phyloP scores from a whole-genome alignment of 768 basidiomycete genomes.

The Dentipellis fragilis region DNA sequence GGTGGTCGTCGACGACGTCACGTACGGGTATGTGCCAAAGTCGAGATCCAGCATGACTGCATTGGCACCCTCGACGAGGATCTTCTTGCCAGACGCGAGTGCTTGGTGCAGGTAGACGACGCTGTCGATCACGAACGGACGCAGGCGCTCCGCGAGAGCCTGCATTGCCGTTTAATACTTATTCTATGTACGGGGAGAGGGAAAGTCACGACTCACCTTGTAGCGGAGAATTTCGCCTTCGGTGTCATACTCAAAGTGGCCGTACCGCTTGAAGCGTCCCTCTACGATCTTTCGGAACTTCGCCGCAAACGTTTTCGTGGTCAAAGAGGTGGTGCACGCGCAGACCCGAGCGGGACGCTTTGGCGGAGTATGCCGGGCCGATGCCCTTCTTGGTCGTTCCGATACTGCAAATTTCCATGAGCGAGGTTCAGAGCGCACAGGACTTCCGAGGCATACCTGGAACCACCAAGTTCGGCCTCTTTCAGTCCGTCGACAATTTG shows the following conservation, averaged over 20 bases:
- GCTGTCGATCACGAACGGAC: constrained; percentile 85
- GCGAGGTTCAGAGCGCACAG: not conserved
- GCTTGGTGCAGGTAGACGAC: constrained; percentile 79
- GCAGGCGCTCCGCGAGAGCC: constrained; percentile 75
- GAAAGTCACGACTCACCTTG: constrained; percentile 39
- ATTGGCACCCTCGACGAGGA: constrained; percentile 96
- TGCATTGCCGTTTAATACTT: constrained; percentile 19
- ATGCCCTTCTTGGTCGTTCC: constrained; percentile 98
- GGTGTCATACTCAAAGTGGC: constrained; percentile 96
- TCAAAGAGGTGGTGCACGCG: constrained; percentile 96
- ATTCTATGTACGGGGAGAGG: not conserved
- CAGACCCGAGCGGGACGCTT: constrained; percentile 92
- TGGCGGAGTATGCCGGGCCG: constrained; percentile 96
- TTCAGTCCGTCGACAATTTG: constrained; percentile 99
- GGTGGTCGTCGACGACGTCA: constrained; percentile 88
- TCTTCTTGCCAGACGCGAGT: constrained; percentile 58
- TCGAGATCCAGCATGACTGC: constrained; percentile 98
- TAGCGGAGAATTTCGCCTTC: constrained; percentile 92
- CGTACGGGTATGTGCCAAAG: constrained; percentile 96
- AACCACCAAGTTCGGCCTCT: constrained; percentile 92
- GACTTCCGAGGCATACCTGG: constrained; percentile 36
- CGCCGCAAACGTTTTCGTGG: constrained; percentile 62
- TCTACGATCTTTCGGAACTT: constrained; percentile 96
- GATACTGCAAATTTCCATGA: constrained; percentile 43
- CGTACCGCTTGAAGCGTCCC: constrained; percentile 95